These are phyloP conservation scores for Plectranthus barbatus DNA, from an alignment of 257 asterid genomes.

Conservation along the genomic window DNA sequence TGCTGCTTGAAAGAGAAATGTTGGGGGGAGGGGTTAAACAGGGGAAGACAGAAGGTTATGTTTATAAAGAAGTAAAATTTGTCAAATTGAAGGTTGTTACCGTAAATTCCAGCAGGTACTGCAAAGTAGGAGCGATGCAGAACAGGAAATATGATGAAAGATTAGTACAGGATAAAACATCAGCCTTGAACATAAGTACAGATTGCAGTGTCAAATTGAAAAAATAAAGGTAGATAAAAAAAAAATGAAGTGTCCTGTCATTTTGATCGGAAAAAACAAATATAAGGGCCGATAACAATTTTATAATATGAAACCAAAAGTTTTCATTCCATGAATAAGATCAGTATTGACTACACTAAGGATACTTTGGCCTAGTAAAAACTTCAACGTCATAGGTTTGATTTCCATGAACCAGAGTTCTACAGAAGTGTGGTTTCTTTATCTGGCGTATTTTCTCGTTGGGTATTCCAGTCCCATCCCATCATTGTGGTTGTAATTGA, in stretches of 20 bases:
- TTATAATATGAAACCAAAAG: background rate
- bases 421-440: too few relatives aligned
- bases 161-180: slow-evolving; percentile 14
- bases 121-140: slow-evolving; percentile 26
- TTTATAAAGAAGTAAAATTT: background rate
- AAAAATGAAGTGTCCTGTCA: background rate
- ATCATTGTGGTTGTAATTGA: background rate
- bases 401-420: too few relatives aligned
- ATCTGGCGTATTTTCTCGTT: too few relatives aligned
- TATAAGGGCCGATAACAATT: background rate
- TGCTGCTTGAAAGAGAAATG: slow-evolving; percentile 47
- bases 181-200: background rate
- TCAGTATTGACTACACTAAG: background rate
- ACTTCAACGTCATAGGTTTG: too few relatives aligned
- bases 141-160: slow-evolving; percentile 22
- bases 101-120: slow-evolving; percentile 95
- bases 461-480: background rate
- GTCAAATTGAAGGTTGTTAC: slow-evolving; percentile 30
- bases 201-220: background rate
- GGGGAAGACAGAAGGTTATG: background rate
- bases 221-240: background rate
- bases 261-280: too few relatives aligned
- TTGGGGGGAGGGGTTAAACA: background rate
- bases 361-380: background rate
- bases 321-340: background rate